Conservation (phyloP, 805 yeast genomes). For the Ogataea siamensis region DNA sequence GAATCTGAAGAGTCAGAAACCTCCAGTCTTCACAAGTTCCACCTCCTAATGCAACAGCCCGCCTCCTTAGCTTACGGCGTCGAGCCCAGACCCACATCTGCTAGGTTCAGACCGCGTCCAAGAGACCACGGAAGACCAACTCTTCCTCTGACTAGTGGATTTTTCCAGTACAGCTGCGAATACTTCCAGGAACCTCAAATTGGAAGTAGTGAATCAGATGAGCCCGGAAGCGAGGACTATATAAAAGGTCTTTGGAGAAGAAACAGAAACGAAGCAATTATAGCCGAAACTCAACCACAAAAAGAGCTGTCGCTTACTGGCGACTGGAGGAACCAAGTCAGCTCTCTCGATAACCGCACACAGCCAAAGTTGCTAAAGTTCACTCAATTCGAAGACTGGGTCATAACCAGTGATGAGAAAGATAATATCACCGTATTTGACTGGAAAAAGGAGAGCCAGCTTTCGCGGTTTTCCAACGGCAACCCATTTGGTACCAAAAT, state of each 20-base stretch:
- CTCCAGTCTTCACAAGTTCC: conserved; percentile 25
- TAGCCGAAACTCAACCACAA: conserved; percentile 87
- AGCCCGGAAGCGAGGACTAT: conserved; percentile 87
- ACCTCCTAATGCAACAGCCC: conserved; percentile 28
- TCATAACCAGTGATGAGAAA: conserved; percentile 78
- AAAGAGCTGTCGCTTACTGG: conserved; percentile 81
- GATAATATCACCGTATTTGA: conserved; percentile 86
- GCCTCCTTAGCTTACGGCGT: conserved; percentile 36
- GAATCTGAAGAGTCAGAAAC: conserved; percentile 24
- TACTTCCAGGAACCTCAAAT: conserved; percentile 96
- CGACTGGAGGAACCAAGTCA: conserved; percentile 70
- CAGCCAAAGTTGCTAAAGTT: conserved; percentile 79
- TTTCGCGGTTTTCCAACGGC: conserved; percentile 74
- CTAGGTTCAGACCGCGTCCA: conserved; percentile 45
- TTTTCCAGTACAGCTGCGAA: conserved; percentile 77
- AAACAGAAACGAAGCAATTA: conserved; percentile 81
- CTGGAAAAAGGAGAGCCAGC: conserved; percentile 62
- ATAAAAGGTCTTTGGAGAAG: conserved; percentile 84
- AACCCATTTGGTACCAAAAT: conserved; percentile 87
- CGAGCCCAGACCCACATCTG: conserved; percentile 55
- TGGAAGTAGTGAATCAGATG: conserved; percentile 79
- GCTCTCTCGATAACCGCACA: conserved; percentile 64
- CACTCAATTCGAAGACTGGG: conserved; percentile 85
- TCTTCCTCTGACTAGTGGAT: conserved; percentile 58
- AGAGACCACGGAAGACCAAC: conserved; percentile 37